phyloP scores from a whole-genome alignment of 2,329 filamentous ascomycete genomes.

The Phialocephala sp. region DNA sequence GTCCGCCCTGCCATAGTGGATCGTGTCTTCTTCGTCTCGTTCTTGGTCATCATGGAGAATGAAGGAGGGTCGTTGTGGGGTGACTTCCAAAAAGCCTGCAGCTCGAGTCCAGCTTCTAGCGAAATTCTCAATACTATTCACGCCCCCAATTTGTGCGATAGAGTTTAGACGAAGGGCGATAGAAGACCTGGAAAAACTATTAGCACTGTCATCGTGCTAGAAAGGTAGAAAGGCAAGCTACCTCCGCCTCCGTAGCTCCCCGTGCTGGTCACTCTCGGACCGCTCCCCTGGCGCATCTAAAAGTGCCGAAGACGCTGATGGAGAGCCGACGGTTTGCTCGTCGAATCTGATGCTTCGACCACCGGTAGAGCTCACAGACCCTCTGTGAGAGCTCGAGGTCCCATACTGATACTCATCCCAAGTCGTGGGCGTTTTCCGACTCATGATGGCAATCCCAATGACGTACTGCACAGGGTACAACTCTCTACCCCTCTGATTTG shows the following conservation, averaged over 20 bases:
- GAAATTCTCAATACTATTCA: conserved; percentile 94
- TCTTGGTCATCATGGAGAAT: conserved; percentile 65
- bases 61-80: conserved; percentile 79
- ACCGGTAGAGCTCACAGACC: conserved; percentile 39
- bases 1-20: conserved; percentile 38
- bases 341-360: conserved; percentile 41
- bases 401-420: conserved; percentile 45
- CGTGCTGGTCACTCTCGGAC: conserved; percentile 27
- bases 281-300: conserved; percentile 23
- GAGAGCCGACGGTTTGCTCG: conserved; percentile 28
- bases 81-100: conserved; percentile 85
- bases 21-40: conserved; percentile 27
- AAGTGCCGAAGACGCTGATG: conserved; percentile 28
- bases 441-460: conserved; percentile 19
- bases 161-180: conserved; percentile 61
- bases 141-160: conserved; percentile 77
- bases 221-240: conserved; percentile 19
- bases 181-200: conserved; percentile 56
- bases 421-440: conserved; percentile 38
- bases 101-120: conserved; percentile 91
- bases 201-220: conserved; percentile 14
- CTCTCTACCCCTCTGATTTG: background rate
- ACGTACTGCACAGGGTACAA: background rate
- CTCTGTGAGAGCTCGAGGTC: conserved; percentile 35
- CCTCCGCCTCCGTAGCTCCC: conserved; percentile 40